Evolutionary conservation across 176 grass and related monocot genomes (phyloP).

Genomic region (Oryza brachyantha): DNA sequence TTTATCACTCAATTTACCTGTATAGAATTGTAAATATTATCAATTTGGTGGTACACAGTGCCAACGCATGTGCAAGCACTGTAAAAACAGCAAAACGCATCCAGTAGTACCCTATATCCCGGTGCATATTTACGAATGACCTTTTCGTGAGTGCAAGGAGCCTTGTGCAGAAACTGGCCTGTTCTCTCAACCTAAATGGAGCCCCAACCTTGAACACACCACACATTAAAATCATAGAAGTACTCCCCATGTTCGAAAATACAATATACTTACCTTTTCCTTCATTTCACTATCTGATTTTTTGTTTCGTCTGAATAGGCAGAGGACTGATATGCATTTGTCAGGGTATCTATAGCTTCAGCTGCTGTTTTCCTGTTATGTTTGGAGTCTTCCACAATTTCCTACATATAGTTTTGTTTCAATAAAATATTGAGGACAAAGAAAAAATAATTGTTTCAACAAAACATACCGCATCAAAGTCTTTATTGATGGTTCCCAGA

Average conservation of each 20-base stretch:
- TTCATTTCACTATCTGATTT: conserved; percentile 33
- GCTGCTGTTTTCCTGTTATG: conserved; percentile 23
- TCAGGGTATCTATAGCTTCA: conserved; percentile 42
- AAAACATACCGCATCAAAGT: conserved; percentile 47
- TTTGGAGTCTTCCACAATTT: conserved; percentile 23
- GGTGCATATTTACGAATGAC: conserved; percentile 58
- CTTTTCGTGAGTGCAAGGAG: conserved; percentile 47
- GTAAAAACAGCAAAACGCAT: conserved; percentile 47
- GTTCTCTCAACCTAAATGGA: conserved; percentile 33
- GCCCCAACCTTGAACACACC: conserved; percentile 23
- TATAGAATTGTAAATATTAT: conserved; percentile 46
- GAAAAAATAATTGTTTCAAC: too few species aligned
- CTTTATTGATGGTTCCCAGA: conserved; percentile 45
- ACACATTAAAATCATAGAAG: too few species aligned
- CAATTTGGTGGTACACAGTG: conserved; percentile 52
- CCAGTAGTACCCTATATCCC: conserved; percentile 59
- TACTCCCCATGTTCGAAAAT: too few species aligned
- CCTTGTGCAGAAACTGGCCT: conserved; percentile 34
- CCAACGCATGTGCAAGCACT: conserved; percentile 43
- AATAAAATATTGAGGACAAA: too few species aligned
- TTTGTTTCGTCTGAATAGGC: conserved; percentile 16
- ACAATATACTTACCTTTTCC: conserved; percentile 26
- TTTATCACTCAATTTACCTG: conserved; percentile 18
- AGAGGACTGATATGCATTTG: conserved; percentile 26
- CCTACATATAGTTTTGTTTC: too few species aligned